Conservation (phyloP, 2,329 filamentous ascomycete genomes). For the Ceratocystis lukuohia region DNA sequence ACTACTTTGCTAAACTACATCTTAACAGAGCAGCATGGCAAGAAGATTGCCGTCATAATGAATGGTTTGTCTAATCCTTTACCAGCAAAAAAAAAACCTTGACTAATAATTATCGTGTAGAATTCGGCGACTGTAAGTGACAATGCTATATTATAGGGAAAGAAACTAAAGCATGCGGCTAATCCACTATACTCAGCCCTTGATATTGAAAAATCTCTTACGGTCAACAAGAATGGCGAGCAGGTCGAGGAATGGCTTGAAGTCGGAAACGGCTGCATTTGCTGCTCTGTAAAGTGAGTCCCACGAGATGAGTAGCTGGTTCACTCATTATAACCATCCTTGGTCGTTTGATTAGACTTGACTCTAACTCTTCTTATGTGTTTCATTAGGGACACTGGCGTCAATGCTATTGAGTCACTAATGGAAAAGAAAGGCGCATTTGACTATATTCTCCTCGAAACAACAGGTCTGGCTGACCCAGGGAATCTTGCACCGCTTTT, state of each 20-base stretch:
- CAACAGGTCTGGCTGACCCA: slow-evolving; percentile 85
- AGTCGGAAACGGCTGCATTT: slow-evolving; percentile 91
- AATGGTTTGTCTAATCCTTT: slow-evolving; percentile 46
- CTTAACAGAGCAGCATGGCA: slow-evolving; percentile 84
- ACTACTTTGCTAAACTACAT: slow-evolving; percentile 95
- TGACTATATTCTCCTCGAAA: slow-evolving; percentile 95
- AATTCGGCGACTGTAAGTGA: slow-evolving; percentile 65
- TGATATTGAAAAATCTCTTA: slow-evolving; percentile 92
- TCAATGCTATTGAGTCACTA: slow-evolving; percentile 85
- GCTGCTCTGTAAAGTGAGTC: slow-evolving; percentile 84
- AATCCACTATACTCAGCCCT: slow-evolving; percentile 42
- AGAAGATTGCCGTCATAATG: slow-evolving; percentile 94
- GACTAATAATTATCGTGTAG: slow-evolving; percentile 31
- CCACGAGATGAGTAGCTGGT: too few relatives aligned
- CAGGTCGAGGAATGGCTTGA: slow-evolving; percentile 91
- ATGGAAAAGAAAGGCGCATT: slow-evolving; percentile 92
- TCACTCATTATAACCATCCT: not conserved
- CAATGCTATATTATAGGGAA: not conserved
- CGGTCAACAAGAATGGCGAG: slow-evolving; percentile 70
- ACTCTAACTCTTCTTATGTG: not conserved
- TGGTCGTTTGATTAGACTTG: not conserved
- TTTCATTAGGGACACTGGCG: slow-evolving; percentile 60
- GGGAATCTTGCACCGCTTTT: slow-evolving; percentile 92
- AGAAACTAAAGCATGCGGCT: slow-evolving; percentile 19
- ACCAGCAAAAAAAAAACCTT: not conserved